phyloP scores from a whole-genome alignment of 2,329 filamentous ascomycete species.

The Scolecobasidium constrictum region DNA sequence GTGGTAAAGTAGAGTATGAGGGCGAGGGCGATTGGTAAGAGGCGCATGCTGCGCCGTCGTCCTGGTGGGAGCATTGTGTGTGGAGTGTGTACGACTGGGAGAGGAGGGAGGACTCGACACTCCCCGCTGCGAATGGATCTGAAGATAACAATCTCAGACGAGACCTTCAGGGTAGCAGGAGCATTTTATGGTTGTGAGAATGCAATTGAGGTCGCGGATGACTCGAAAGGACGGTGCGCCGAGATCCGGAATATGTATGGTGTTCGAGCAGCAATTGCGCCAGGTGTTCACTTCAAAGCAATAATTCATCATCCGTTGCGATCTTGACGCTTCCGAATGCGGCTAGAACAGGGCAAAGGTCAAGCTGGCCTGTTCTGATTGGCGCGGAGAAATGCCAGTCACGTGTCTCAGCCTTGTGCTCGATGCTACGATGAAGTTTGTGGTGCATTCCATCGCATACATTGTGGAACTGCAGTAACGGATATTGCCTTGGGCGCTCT shows the following conservation, averaged over 20 bases:
- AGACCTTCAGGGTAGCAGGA: not conserved
- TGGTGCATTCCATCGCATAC: too few relatives aligned
- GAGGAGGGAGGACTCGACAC: not conserved
- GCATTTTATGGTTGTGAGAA: not conserved
- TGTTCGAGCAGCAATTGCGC: too few relatives aligned
- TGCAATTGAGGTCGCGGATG: not conserved
- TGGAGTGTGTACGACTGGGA: constrained; percentile 9
- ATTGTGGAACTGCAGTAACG: too few relatives aligned
- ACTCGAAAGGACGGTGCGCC: too few relatives aligned
- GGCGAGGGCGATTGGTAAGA: constrained; percentile 38
- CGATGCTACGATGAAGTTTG: too few relatives aligned
- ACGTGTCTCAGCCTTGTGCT: too few relatives aligned
- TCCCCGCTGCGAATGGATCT: too few relatives aligned
- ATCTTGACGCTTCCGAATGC: not conserved
- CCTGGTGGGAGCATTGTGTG: constrained; percentile 36
- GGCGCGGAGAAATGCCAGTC: not conserved
- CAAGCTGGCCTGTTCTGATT: not conserved
- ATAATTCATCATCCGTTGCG: not conserved
- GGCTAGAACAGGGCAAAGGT: not conserved
- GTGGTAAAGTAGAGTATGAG: constrained; percentile 43
- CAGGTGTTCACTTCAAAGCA: not conserved
- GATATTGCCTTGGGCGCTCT: too few relatives aligned
- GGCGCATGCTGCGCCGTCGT: constrained; percentile 25
- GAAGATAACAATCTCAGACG: not conserved
- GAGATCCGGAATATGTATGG: too few relatives aligned